Conservation (phyloP, 192 early-diverging fungal genomes). For the Cladochytrium replicatum region DNA sequence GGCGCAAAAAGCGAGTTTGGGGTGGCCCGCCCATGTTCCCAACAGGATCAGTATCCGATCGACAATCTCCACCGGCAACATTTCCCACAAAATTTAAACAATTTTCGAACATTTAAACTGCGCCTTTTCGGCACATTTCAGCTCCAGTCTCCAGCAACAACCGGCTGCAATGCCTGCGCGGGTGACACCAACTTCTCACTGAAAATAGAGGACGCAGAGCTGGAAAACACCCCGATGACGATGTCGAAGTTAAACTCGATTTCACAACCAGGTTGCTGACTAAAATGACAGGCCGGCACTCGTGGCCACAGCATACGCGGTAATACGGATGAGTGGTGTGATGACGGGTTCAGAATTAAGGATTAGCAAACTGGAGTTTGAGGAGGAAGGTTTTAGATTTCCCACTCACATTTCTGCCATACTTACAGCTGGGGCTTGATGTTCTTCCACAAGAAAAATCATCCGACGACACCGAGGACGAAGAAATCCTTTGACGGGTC, state of each 20-base stretch:
- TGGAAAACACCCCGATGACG: conserved; percentile 67
- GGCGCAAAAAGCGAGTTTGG: no score
- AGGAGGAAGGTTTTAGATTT: neutral
- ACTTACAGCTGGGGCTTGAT: conserved; percentile 52
- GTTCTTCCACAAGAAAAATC: conserved; percentile 55
- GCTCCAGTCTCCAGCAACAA: no score
- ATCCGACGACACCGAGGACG: conserved; percentile 44
- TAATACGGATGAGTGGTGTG: conserved; percentile 6
- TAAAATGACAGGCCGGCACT: conserved; percentile 63
- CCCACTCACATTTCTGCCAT: neutral
- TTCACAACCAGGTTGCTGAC: conserved; percentile 74
- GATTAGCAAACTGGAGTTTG: neutral
- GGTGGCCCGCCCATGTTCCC: no score
- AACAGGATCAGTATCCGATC: no score
- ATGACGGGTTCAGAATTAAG: neutral
- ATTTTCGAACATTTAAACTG: no score
- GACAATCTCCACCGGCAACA: no score
- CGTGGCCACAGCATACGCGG: conserved; percentile 28
- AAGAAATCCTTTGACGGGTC: conserved; percentile 59
- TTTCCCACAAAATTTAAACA: no score
- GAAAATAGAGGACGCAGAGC: conserved; percentile 64
- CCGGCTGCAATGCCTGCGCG: conserved; percentile 96
- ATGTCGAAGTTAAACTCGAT: conserved; percentile 78
- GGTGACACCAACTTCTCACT: conserved; percentile 82
- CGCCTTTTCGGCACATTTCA: no score